Conservation (phyloP, 2,329 filamentous ascomycete genomes). For the Aureobasidium sp. region DNA sequence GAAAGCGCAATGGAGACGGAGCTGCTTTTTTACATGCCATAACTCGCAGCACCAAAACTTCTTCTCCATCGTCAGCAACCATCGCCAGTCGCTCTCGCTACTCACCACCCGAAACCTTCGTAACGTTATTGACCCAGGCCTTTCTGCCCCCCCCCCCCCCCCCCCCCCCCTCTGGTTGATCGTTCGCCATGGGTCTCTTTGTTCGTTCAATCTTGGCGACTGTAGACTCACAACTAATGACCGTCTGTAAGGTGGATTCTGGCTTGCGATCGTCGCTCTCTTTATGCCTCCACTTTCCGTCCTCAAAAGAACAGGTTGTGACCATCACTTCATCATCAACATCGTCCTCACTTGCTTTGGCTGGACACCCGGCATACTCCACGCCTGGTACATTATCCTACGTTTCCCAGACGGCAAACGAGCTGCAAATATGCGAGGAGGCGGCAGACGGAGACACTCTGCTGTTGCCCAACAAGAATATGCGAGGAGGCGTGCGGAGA, state of each 20-base stretch:
- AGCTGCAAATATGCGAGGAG: neutral
- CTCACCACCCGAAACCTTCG: no score
- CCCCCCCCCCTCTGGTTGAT: no score
- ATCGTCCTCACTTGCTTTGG: slow-evolving; percentile 76
- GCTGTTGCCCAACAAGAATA: neutral
- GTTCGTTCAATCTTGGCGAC: neutral
- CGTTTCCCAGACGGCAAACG: slow-evolving; percentile 18
- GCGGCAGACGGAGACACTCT: neutral
- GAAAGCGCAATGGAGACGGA: no score
- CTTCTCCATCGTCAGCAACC: no score
- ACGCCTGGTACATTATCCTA: slow-evolving; percentile 23
- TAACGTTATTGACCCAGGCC: no score
- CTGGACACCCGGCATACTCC: slow-evolving; percentile 20
- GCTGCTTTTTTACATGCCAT: no score
- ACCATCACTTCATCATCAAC: slow-evolving; percentile 88
- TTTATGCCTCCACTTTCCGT: slow-evolving; percentile 90
- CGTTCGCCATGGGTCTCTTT: neutral
- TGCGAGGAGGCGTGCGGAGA: neutral
- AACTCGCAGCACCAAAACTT: neutral
- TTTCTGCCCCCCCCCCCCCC: no score
- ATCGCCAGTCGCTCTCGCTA: no score
- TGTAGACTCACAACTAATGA: neutral
- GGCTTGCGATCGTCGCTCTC: slow-evolving; percentile 72
- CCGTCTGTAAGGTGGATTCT: slow-evolving; percentile 20
- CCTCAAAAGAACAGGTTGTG: slow-evolving; percentile 90